Base-by-base conservation (phyloP, 352 stramenopile species). In the Peronospora destructor region DNA sequence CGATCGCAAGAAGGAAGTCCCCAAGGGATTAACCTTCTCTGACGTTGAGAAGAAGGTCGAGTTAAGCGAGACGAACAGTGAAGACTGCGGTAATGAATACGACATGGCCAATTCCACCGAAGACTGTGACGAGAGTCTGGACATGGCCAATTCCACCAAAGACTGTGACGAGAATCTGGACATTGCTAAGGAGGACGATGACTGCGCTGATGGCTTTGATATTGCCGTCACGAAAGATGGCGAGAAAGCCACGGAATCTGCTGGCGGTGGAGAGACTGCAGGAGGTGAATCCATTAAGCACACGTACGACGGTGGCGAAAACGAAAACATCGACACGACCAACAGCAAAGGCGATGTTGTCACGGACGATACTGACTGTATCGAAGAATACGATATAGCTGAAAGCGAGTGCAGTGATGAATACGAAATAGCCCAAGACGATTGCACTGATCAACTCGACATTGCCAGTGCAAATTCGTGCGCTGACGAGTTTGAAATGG, bases 401-500 rank as follows among this genome's bases (percentile, higher is more conserved):
- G 5, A 26, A 1, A 6, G 2, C 4, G 23, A 26, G 23, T 26
- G 23, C 5, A 26, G 23, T 26, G 23, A 26, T 32, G 10, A 32
- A 32, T 12, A 32, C 28, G 28, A 32, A 32, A 11, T 32, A 13
- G 8, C 7, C 28, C 11, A 32, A 0, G 28, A 32, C 28, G 36
- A 41, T 5, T 41, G 36, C 17, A 10, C 3, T 16, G 19, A 29
- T 14, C 19, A 14, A 13, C 21, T 30, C 2, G 56, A 57, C 12
- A 6, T 19, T 9, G 38, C 19, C 17, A 21, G 8, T 16, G 16
- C 16, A 3, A 42, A 51, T 41, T 41, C 43, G 17, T 64, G 55
- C 49, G 54, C 40, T 21, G 10, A 67, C 34, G 59, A 64, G 16
- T 49, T 46, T 2, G n/a, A 25, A 4, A 37, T 40, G 1, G 55